These are phyloP conservation scores for Podospora pseudocomata DNA, from an alignment of 495 filamentous ascomycete species.

Conservation along the genomic window DNA sequence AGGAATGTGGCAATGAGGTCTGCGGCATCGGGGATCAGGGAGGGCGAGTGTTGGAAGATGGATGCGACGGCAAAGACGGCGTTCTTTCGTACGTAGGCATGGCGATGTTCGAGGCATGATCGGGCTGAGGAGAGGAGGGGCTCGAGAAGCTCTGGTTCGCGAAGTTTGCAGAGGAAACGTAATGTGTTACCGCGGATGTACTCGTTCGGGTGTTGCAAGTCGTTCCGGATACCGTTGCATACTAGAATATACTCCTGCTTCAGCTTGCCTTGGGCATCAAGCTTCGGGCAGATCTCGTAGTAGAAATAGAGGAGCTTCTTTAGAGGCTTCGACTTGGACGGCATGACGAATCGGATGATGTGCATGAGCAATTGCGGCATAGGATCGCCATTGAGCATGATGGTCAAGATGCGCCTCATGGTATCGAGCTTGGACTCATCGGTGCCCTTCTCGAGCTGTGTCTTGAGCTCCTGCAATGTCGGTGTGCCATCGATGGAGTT, in stretches of 20 bases:
- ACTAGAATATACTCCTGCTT: conserved; percentile 99
- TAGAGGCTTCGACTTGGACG: conserved; percentile 88
- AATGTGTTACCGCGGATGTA: conserved; percentile 96
- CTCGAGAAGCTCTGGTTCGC: conserved; percentile 93
- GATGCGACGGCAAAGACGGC: conserved; percentile 92
- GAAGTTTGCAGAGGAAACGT: conserved; percentile 93
- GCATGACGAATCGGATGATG: conserved; percentile 99
- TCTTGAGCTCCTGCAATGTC: conserved; percentile 81
- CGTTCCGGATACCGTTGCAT: conserved; percentile 97
- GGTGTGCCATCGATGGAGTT: conserved; percentile 84
- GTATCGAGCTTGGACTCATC: conserved; percentile 97
- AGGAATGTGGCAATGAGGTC: conserved; percentile 90
- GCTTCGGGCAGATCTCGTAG: conserved; percentile 98
- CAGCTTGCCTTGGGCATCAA: conserved; percentile 82
- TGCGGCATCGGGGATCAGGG: conserved; percentile 90
- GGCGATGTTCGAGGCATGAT: conserved; percentile 87
- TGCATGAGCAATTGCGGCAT: conserved; percentile 97
- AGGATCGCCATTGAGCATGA: conserved; percentile 97
- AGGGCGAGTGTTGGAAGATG: conserved; percentile 86
- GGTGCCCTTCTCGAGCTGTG: conserved; percentile 93
- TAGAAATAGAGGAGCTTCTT: conserved; percentile 99
- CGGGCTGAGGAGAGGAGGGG: conserved; percentile 89
- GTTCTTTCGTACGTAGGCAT: conserved; percentile 97
- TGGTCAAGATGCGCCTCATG: conserved; percentile 93
- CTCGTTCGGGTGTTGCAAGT: conserved; percentile 96